These are phyloP conservation scores for Anacardium occidentale DNA, from an alignment of 345 rosid species.

Conservation along the genomic window DNA sequence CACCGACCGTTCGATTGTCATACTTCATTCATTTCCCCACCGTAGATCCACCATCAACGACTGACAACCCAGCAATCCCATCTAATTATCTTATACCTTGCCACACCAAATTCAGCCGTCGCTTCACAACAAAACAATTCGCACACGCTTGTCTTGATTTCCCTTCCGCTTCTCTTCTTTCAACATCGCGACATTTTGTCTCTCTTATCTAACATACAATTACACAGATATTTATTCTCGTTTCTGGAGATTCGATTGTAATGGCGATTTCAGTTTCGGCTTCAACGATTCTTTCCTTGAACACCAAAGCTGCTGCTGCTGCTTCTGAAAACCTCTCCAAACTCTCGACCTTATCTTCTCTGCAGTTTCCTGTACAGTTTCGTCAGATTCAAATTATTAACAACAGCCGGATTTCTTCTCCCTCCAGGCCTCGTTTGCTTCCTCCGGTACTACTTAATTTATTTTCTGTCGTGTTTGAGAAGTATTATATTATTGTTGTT, in stretches of 20 bases:
- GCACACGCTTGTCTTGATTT: neutral
- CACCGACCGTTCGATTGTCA: neutral
- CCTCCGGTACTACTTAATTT: constrained; percentile 20
- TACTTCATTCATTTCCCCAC: neutral
- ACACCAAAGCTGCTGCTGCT: neutral
- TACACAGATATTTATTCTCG: neutral
- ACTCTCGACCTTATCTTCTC: constrained; percentile 31
- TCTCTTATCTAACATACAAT: neutral
- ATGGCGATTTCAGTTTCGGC: constrained; percentile 59
- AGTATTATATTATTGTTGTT: neutral
- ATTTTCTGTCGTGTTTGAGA: neutral
- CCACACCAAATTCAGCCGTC: neutral
- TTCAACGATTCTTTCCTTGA: constrained; percentile 28
- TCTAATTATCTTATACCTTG: neutral
- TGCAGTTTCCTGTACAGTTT: constrained; percentile 33
- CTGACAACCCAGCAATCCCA: neutral
- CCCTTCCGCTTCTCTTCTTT: neutral
- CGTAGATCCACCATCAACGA: constrained; percentile 2
- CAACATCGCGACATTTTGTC: constrained; percentile 1
- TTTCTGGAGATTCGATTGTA: constrained; percentile 1
- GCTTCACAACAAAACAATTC: neutral
- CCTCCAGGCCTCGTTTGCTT: constrained; percentile 32
- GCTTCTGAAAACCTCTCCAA: constrained; percentile 18
- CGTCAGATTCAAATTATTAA: constrained; percentile 27
- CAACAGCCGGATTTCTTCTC: constrained; percentile 20